Evolutionary conservation across 2,329 filamentous ascomycete genomes (phyloP).

Genomic region (Coniochaeta pulveracea): DNA sequence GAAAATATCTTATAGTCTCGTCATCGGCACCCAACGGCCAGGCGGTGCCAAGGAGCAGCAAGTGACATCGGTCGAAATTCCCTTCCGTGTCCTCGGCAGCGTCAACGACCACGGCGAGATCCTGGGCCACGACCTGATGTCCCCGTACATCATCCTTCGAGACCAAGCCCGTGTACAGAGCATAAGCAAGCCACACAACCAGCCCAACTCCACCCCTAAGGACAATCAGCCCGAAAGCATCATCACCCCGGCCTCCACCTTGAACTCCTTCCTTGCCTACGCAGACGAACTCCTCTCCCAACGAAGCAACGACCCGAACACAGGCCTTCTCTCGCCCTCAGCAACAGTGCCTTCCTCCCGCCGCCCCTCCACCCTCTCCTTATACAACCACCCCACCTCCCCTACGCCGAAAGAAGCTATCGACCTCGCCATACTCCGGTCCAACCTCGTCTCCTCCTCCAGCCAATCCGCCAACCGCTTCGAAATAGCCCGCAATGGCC

Average conservation of each 20-base stretch:
- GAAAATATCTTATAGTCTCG: conserved; percentile 83
- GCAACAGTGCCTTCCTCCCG: conserved; percentile 43
- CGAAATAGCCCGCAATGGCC: conserved; percentile 87
- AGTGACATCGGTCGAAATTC: conserved; percentile 82
- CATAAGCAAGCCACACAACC: conserved; percentile 24
- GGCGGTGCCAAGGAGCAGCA: conserved; percentile 69
- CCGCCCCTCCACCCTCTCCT: conserved; percentile 31
- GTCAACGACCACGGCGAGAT: conserved; percentile 84
- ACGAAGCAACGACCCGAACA: conserved; percentile 38
- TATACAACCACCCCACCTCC: conserved; percentile 21
- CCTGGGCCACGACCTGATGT: conserved; percentile 87
- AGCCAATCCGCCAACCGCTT: conserved; percentile 84
- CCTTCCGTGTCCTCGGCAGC: conserved; percentile 85
- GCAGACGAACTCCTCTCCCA: conserved; percentile 63
- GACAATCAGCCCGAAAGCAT: conserved; percentile 14
- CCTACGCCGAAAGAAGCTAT: conserved; percentile 72
- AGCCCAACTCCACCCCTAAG: conserved; percentile 10
- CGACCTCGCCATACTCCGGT: conserved; percentile 79
- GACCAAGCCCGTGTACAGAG: conserved; percentile 64
- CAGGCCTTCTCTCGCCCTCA: conserved; percentile 62
- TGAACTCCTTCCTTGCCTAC: conserved; percentile 63
- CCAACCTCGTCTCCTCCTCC: conserved; percentile 54
- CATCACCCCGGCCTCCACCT: conserved; percentile 24
- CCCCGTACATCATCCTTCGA: conserved; percentile 77
- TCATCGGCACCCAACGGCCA: conserved; percentile 82